These are phyloP conservation scores for Claviceps sorghi DNA, from an alignment of 2,329 filamentous ascomycete genomes.

Conservation along the genomic window DNA sequence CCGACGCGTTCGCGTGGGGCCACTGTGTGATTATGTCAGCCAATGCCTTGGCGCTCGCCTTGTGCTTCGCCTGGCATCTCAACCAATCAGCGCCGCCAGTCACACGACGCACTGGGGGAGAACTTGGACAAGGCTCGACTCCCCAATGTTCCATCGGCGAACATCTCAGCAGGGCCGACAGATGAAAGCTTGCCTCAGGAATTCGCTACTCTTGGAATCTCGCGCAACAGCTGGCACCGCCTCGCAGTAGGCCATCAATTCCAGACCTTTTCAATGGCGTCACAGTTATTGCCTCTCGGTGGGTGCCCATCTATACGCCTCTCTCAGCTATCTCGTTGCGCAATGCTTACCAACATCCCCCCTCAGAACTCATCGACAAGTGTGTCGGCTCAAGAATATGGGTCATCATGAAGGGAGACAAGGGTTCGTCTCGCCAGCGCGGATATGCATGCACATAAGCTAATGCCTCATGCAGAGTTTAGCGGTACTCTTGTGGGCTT, in stretches of 20 bases:
- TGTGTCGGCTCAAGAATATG: constrained; percentile 95
- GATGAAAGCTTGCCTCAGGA: background rate
- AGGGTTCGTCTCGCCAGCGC: constrained; percentile 42
- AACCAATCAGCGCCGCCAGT: background rate
- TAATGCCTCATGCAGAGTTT: constrained; percentile 52
- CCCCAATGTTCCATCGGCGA: background rate
- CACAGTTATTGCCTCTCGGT: constrained; percentile 61
- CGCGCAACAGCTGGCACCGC: background rate
- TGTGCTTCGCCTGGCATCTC: background rate
- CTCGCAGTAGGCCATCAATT: background rate
- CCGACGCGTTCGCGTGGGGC: background rate
- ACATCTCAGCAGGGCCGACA: background rate
- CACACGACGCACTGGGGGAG: too few species aligned
- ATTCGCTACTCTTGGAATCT: background rate
- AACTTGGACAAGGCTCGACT: too few species aligned
- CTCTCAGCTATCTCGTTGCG: background rate
- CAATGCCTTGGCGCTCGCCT: too few species aligned
- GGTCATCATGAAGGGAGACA: constrained; percentile 99
- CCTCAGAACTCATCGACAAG: constrained; percentile 88
- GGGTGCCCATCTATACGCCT: constrained; percentile 10
- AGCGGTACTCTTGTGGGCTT: constrained; percentile 88
- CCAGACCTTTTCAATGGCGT: constrained; percentile 40
- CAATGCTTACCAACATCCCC: background rate
- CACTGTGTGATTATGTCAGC: background rate
- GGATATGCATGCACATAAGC: background rate